These are phyloP conservation scores for Ophiostoma ips DNA, from an alignment of 2,329 filamentous ascomycete genomes.

Conservation along the genomic window DNA sequence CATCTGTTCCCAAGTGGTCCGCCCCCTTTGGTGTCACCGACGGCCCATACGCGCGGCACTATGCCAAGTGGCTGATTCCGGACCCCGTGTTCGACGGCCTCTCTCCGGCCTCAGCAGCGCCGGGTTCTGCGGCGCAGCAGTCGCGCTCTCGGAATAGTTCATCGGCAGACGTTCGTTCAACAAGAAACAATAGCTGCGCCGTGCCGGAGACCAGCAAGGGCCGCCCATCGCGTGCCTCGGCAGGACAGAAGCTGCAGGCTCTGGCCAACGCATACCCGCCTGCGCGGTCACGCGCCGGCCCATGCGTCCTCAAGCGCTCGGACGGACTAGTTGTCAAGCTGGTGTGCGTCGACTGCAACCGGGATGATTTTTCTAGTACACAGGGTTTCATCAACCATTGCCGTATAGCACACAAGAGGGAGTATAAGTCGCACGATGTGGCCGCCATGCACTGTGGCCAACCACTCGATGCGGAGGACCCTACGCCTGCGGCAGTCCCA, in stretches of 20 bases:
- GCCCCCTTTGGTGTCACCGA: constrained; percentile 83
- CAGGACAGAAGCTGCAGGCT: constrained; percentile 52
- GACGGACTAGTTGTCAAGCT: constrained; percentile 82
- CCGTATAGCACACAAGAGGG: constrained; percentile 82
- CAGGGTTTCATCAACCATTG: constrained; percentile 99
- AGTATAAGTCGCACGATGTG: constrained; percentile 92
- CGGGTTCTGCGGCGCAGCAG: constrained; percentile 26
- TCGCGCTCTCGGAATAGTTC: constrained; percentile 28
- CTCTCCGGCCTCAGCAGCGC: constrained; percentile 17
- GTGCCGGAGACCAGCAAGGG: constrained; percentile 27
- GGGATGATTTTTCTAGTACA: constrained; percentile 87
- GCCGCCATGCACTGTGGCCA: constrained; percentile 81
- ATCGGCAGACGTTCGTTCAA: constrained; percentile 57
- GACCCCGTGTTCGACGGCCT: constrained; percentile 73
- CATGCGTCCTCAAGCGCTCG: constrained; percentile 71
- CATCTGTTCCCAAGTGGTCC: constrained; percentile 59
- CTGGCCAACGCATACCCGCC: constrained; percentile 57
- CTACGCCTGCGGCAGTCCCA: constrained; percentile 18
- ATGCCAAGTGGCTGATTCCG: constrained; percentile 87
- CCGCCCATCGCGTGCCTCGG: constrained; percentile 33
- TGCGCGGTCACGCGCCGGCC: constrained; percentile 68
- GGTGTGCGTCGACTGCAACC: constrained; percentile 74
- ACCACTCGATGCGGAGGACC: constrained; percentile 57
- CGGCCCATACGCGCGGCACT: constrained; percentile 87
- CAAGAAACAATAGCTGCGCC: constrained; percentile 48